These are phyloP conservation scores for Meripilus lineatus DNA, from an alignment of 1,284 basidiomycete genomes.

Conservation along the genomic window DNA sequence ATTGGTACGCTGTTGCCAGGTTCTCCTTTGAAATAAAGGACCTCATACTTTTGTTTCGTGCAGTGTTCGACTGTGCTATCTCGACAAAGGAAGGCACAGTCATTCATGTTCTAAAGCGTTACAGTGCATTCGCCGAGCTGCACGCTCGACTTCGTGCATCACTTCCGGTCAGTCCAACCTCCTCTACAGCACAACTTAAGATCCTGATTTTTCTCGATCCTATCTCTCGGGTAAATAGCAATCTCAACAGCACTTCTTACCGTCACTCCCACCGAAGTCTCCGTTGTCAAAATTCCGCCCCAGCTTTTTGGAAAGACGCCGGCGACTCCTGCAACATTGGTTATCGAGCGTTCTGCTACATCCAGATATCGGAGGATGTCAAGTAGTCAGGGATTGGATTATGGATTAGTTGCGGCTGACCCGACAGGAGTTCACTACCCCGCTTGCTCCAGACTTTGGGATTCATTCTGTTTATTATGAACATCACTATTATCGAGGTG, in stretches of 20 bases:
- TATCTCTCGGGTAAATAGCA: constrained; percentile 17
- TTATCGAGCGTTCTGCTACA: constrained; percentile 62
- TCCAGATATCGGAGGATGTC: constrained; percentile 64
- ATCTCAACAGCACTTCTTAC: constrained; percentile 47
- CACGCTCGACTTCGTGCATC: constrained; percentile 43
- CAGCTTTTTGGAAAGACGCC: constrained; percentile 66
- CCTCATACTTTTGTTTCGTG: not conserved
- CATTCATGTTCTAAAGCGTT: constrained; percentile 67
- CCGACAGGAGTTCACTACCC: too few relatives aligned
- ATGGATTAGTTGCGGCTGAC: too few relatives aligned
- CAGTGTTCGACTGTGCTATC: constrained; percentile 63
- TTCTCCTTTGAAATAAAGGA: not conserved
- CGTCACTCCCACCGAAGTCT: constrained; percentile 64
- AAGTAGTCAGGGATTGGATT: constrained; percentile 62
- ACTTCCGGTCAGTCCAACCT: constrained; percentile 43
- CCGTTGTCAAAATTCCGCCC: constrained; percentile 63
- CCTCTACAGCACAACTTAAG: constrained; percentile 3
- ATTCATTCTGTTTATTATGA: too few relatives aligned
- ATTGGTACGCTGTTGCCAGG: constrained; percentile 38
- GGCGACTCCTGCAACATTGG: constrained; percentile 63
- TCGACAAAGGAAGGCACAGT: constrained; percentile 59
- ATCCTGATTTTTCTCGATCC: not conserved
- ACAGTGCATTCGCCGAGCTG: constrained; percentile 63
- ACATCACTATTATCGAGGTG: too few relatives aligned
- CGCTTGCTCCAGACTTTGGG: too few relatives aligned